Conservation (phyloP, 1,284 basidiomycete species). For the Sanghuangporus baumii region DNA sequence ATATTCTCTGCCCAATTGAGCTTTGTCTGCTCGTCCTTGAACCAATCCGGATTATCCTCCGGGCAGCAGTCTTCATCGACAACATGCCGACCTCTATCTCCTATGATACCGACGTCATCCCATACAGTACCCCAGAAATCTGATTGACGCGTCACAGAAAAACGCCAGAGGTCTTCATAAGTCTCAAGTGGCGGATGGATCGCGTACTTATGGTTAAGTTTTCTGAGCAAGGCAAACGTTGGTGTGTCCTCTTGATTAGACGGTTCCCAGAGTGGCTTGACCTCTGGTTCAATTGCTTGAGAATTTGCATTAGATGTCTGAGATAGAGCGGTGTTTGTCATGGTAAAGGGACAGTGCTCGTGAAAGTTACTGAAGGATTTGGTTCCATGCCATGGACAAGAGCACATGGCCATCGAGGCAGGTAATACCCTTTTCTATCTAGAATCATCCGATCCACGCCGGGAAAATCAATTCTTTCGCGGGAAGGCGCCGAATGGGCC, state of each 20-base stretch:
- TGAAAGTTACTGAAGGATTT: neutral
- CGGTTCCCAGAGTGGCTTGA: slow-evolving; percentile 4
- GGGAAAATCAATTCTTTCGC: neutral
- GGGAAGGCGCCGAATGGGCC: neutral
- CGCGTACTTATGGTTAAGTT: slow-evolving; percentile 48
- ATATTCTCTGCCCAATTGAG: slow-evolving; percentile 90
- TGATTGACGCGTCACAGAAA: slow-evolving; percentile 62
- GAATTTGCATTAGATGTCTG: neutral
- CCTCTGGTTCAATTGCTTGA: neutral
- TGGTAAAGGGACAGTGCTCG: neutral
- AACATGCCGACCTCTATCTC: slow-evolving; percentile 39
- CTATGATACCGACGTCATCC: slow-evolving; percentile 66
- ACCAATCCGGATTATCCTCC: slow-evolving; percentile 76
- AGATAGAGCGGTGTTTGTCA: neutral
- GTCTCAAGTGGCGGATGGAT: slow-evolving; percentile 37
- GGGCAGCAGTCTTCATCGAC: slow-evolving; percentile 57
- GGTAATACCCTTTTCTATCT: neutral
- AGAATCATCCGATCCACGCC: neutral
- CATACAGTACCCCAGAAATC: slow-evolving; percentile 77
- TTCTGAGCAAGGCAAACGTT: slow-evolving; percentile 50
- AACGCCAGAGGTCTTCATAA: slow-evolving; percentile 67
- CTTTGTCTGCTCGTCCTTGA: slow-evolving; percentile 44
- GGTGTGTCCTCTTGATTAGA: slow-evolving; percentile 29
- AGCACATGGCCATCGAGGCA: neutral
- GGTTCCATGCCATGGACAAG: neutral